Conservation (phyloP, 345 rosid species). For the Atalantia buxifolia region DNA sequence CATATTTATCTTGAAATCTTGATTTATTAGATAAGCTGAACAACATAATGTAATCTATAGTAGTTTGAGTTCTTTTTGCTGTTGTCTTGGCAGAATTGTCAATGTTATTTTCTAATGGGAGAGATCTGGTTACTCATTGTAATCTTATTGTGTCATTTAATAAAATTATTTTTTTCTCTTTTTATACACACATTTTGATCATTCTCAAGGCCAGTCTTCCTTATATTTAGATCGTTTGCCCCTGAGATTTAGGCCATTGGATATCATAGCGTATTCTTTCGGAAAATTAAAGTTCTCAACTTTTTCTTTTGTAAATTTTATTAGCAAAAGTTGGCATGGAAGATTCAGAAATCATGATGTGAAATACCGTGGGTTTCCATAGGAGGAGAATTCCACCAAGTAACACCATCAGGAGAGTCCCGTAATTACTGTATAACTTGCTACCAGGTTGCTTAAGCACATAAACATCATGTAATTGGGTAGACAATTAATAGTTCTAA, state of each 20-base stretch:
- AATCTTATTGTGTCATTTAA: no score
- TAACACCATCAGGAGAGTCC: neutral
- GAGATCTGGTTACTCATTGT: neutral
- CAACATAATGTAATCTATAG: neutral
- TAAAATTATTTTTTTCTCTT: no score
- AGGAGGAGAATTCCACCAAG: neutral
- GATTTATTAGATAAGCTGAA: neutral
- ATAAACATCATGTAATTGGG: neutral
- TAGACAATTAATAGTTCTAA: neutral
- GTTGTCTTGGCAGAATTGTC: neutral
- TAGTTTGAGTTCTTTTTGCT: neutral
- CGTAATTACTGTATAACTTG: neutral
- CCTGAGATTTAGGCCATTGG: no score
- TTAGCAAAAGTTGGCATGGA: no score
- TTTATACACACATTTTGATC: no score
- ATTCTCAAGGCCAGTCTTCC: no score
- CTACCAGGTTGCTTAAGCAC: neutral
- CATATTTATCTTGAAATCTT: neutral
- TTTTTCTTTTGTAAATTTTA: neutral
- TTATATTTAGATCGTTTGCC: no score
- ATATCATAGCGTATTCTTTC: no score
- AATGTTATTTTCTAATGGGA: neutral
- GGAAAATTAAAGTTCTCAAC: neutral
- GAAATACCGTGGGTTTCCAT: neutral
- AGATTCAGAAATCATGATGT: neutral